Percentiles rank a stretch among this genome's conserved stretches.
Evolutionary conservation across 441 rosid genomes (phyloP).

Genomic region (Breynia disticha): DNA sequence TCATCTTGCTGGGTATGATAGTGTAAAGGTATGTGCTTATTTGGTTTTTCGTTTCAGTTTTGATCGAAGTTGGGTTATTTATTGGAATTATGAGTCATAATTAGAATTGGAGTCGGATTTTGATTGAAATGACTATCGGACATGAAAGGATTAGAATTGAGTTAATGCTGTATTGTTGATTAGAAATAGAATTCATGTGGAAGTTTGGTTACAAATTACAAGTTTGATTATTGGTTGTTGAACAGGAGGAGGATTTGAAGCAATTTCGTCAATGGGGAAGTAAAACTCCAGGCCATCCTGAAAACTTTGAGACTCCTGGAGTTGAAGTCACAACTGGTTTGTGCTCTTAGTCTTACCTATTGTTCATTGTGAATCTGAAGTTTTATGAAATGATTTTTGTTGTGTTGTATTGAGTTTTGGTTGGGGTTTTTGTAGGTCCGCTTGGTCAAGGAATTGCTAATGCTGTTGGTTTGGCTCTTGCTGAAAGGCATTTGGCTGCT

Average conservation of each 20-base stretch:
- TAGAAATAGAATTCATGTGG: too few relatives aligned
- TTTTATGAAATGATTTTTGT: neutral
- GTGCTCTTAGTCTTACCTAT: constrained; percentile 11
- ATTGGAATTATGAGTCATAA: too few relatives aligned
- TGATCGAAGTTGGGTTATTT: too few relatives aligned
- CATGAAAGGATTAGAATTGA: too few relatives aligned
- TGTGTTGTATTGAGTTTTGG: neutral
- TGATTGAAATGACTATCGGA: too few relatives aligned
- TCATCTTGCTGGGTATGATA: constrained; percentile 97
- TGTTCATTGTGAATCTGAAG: neutral
- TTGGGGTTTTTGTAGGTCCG: constrained; percentile 48
- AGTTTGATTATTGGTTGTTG: constrained; percentile 5
- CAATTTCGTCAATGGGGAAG: constrained; percentile 94
- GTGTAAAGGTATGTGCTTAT: constrained; percentile 56
- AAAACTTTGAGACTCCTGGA: constrained; percentile 97
- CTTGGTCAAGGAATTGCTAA: constrained; percentile 98
- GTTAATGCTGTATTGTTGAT: too few relatives aligned
- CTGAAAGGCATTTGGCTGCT: constrained; percentile 95
- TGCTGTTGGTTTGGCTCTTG: constrained; percentile 98
- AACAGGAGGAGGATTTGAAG: constrained; percentile 89
- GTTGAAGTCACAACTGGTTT: constrained; percentile 98
- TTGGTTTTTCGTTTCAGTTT: too few relatives aligned
- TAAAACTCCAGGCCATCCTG: constrained; percentile 97
- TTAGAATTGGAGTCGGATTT: too few relatives aligned
- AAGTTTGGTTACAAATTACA: too few relatives aligned